phyloP scores from a whole-genome alignment of 2,329 filamentous ascomycete genomes.

The Harringtonia aguacate region DNA sequence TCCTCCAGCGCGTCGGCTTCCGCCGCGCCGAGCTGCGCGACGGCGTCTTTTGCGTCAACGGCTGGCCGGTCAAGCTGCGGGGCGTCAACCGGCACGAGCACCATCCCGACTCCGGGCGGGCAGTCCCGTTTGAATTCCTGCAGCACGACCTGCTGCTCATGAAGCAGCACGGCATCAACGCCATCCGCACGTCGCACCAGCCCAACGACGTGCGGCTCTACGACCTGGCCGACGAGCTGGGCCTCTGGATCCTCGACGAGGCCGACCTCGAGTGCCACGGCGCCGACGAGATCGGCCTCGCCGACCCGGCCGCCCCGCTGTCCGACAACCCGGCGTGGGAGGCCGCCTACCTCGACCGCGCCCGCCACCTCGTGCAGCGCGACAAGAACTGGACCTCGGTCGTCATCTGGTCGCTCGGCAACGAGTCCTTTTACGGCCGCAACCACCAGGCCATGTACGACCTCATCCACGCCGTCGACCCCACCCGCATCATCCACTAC shows the following conservation, averaged over 20 bases:
- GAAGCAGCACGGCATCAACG: slow-evolving; percentile 63
- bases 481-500: slow-evolving; percentile 52
- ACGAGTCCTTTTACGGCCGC: slow-evolving; percentile 60
- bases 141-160: slow-evolving; percentile 53
- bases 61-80: slow-evolving; percentile 46
- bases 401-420: slow-evolving; percentile 64
- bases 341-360: slow-evolving; percentile 57
- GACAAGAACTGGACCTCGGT: slow-evolving; percentile 62
- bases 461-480: slow-evolving; percentile 46
- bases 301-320: slow-evolving; percentile 44
- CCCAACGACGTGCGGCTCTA: slow-evolving; percentile 51
- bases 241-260: slow-evolving; percentile 48
- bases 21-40: slow-evolving; percentile 51
- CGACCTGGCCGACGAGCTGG: slow-evolving; percentile 54
- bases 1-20: slow-evolving; percentile 50
- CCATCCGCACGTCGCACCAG: slow-evolving; percentile 58
- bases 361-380: slow-evolving; percentile 52
- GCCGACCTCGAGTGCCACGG: slow-evolving; percentile 44
- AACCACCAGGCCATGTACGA: slow-evolving; percentile 61
- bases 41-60: slow-evolving; percentile 52
- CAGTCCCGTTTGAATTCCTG: slow-evolving; percentile 52
- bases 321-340: slow-evolving; percentile 51
- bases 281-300: slow-evolving; percentile 42
- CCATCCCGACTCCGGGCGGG: slow-evolving; percentile 50
- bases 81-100: slow-evolving; percentile 64